These are phyloP conservation scores for Nakaseomyces glabratus DNA, from an alignment of 1,139 yeast genomes.

Conservation along the genomic window DNA sequence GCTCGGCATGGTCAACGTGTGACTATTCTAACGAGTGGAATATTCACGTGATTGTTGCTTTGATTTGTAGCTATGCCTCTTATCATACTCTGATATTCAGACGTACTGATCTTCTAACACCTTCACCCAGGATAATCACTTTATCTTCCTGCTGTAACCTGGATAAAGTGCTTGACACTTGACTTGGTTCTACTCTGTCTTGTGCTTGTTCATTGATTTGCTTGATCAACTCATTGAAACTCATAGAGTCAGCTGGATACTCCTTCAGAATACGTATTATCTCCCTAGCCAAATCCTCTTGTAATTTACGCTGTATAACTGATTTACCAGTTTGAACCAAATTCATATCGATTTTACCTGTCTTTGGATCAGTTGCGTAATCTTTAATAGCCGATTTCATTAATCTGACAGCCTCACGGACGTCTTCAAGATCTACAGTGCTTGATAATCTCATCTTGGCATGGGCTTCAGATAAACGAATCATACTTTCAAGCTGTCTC, in stretches of 20 bases:
- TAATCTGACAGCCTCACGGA: conserved; percentile 86
- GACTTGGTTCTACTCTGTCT: conserved; percentile 59
- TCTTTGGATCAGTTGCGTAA: conserved; percentile 94
- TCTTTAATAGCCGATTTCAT: conserved; percentile 92
- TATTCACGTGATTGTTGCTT: too few species aligned
- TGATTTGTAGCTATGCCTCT: too few species aligned
- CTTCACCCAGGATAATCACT: conserved; percentile 63
- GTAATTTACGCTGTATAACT: conserved; percentile 70
- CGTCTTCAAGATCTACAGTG: conserved; percentile 69
- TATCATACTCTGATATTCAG: conserved; percentile 27
- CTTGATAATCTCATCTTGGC: conserved; percentile 86
- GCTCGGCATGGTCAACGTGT: too few species aligned
- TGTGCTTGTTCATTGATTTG: conserved; percentile 64
- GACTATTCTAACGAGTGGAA: too few species aligned
- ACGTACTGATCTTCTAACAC: conserved; percentile 59
- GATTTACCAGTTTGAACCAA: conserved; percentile 94
- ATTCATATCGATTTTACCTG: conserved; percentile 97
- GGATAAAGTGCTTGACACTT: conserved; percentile 58
- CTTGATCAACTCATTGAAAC: conserved; percentile 53
- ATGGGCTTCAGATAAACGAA: conserved; percentile 89
- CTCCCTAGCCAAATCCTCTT: conserved; percentile 62
- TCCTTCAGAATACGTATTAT: conserved; percentile 42
- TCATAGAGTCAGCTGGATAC: conserved; percentile 33
- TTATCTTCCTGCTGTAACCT: conserved; percentile 71
- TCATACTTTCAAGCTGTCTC: conserved; percentile 92